These are phyloP conservation scores for Phytophthora niederhauseri DNA, from an alignment of 352 stramenopile genomes.

Conservation along the genomic window DNA sequence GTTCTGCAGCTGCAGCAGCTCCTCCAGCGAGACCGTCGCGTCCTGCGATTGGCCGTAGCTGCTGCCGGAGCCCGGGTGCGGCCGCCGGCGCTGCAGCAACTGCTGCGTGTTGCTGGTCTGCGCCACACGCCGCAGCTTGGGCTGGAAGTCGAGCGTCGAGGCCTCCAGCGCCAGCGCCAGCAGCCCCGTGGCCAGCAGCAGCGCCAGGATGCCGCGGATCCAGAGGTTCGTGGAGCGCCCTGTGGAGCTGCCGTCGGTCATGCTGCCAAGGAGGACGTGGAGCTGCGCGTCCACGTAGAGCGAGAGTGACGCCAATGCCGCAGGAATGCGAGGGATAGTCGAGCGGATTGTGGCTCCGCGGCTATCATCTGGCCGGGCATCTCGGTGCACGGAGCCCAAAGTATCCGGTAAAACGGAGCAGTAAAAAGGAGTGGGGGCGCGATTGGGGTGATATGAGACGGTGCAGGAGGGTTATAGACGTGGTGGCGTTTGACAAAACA, in stretches of 20 bases:
- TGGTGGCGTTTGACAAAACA: neutral
- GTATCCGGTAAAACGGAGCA: neutral
- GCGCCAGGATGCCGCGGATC: conserved; percentile 36
- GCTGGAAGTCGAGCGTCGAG: conserved; percentile 40
- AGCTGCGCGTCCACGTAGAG: neutral
- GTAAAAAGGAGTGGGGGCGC: conserved; percentile 6
- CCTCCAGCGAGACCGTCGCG: conserved; percentile 23
- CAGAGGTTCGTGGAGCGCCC: conserved; percentile 17
- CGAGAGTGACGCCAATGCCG: conserved; percentile 1
- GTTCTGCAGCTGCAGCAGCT: conserved; percentile 21
- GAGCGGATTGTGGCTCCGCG: conserved; percentile 20
- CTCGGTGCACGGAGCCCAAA: conserved; percentile 15
- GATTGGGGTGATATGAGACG: neutral
- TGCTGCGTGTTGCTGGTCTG: conserved; percentile 22
- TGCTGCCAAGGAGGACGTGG: neutral
- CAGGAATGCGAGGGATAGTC: neutral
- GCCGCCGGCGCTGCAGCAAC: conserved; percentile 10
- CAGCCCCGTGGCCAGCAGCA: conserved; percentile 38
- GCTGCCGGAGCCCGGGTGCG: neutral
- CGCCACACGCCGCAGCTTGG: conserved; percentile 31
- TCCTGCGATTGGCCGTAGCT: neutral
- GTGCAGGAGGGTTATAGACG: neutral
- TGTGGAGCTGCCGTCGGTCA: neutral
- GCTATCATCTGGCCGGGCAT: conserved; percentile 21
- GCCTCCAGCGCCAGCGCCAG: conserved; percentile 37